Evolutionary conservation across 768 basidiomycete species (phyloP).

Genomic region (Termitomyces sp.): DNA sequence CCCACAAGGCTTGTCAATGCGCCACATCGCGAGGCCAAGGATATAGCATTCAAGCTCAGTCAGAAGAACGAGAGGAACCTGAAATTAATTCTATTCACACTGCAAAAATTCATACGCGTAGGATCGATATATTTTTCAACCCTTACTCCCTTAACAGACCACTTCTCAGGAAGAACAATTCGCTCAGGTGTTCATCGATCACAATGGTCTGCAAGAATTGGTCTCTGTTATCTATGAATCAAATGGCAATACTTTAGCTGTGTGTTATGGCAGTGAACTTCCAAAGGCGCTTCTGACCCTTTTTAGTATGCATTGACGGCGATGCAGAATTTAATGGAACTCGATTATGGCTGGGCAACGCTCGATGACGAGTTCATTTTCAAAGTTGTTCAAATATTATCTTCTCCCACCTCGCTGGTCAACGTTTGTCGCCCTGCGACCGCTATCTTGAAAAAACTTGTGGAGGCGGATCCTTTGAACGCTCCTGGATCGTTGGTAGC

Average conservation of each 20-base stretch:
- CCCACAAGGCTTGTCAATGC: constrained; percentile 68
- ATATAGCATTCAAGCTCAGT: constrained; percentile 68
- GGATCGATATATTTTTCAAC: constrained; percentile 13
- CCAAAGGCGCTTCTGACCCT: background rate
- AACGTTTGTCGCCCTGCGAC: constrained; percentile 93
- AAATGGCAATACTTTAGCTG: constrained; percentile 84
- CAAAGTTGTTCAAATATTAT: constrained; percentile 73
- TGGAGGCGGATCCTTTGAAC: constrained; percentile 77
- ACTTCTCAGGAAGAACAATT: constrained; percentile 74
- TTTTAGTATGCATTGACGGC: constrained; percentile 77
- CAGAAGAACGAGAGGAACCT: constrained; percentile 57
- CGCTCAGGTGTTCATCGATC: constrained; percentile 69
- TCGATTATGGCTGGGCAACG: constrained; percentile 78
- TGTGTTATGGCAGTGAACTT: constrained; percentile 29
- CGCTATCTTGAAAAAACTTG: constrained; percentile 83
- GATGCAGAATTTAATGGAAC: constrained; percentile 86
- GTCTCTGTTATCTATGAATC: constrained; percentile 62
- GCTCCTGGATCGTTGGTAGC: constrained; percentile 56
- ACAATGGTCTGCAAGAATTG: constrained; percentile 68
- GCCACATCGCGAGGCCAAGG: constrained; percentile 74
- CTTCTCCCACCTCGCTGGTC: constrained; percentile 71
- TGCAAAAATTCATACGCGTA: constrained; percentile 80
- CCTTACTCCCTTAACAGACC: constrained; percentile 1
- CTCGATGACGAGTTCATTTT: constrained; percentile 72
- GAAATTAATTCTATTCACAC: constrained; percentile 67